phyloP scores from a whole-genome alignment of 345 rosid species.

The Kernera saxatilis region DNA sequence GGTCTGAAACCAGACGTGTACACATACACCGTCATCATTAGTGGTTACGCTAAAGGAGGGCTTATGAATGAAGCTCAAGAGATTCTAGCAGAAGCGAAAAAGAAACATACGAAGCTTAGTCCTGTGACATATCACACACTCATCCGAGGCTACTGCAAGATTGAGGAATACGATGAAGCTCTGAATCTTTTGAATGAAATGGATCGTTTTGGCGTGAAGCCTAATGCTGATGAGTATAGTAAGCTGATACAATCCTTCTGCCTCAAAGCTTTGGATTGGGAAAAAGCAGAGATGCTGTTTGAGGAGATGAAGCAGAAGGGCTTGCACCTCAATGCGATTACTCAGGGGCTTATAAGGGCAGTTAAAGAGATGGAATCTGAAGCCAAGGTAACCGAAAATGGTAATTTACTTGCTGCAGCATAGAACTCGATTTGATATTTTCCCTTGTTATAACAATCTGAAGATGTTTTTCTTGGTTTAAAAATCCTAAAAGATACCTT shows the following conservation, averaged over 20 bases:
- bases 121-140: constrained; percentile 73
- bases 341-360: constrained; percentile 60
- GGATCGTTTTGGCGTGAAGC: constrained; percentile 55
- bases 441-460: not conserved
- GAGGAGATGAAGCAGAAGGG: constrained; percentile 66
- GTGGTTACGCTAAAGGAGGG: constrained; percentile 71
- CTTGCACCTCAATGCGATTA: constrained; percentile 62
- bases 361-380: constrained; percentile 76
- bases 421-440: constrained; percentile 2
- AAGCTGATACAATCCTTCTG: constrained; percentile 80
- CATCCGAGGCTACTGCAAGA: constrained; percentile 75
- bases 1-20: constrained; percentile 81
- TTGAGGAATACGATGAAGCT: constrained; percentile 68
- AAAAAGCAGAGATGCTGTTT: constrained; percentile 58
- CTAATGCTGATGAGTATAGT: constrained; percentile 64
- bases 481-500: not conserved
- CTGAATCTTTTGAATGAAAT: constrained; percentile 62
- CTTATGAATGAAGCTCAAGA: constrained; percentile 62
- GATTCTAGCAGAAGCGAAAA: constrained; percentile 60
- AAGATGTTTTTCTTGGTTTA: constrained; percentile 15
- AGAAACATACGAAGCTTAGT: constrained; percentile 58
- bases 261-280: constrained; percentile 74
- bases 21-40: constrained; percentile 69
- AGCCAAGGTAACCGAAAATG: constrained; percentile 19
- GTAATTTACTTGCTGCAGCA: constrained; percentile 27